Base-by-base conservation (phyloP, 140 eudicot genomes). In the Erigeron philadelphicus region DNA sequence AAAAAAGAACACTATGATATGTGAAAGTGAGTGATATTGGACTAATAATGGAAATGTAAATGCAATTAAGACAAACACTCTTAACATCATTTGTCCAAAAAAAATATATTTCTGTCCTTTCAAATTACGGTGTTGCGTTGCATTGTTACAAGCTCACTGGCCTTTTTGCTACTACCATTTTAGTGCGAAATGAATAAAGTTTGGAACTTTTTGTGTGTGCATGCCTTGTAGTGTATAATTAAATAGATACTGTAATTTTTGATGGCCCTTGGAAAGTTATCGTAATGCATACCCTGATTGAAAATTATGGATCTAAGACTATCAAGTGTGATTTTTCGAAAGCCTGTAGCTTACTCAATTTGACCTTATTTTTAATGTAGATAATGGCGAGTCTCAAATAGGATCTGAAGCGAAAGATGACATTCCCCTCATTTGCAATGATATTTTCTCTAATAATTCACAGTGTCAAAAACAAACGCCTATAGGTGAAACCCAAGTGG, bases 401-500 rank as follows among this genome's bases (percentile, higher is more conserved):
- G 25, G 21, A 61, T 40, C 66, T 17, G 9, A 31, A 8, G 40
- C 7, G 6, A 61, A 61, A n/a, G 11, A 61, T 61, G 48, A 61
- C 8, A 46, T 61, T 61, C 47, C 46, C 23, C 40, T 61, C 23
- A 21, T 45, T 59, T 69, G 53, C 61, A 50, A 53, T 48, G 47
- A 64, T 68, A 45, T 9, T 55, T 50, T 43, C 40, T 11, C 64
- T 31, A 74, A 74, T 23, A 68, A 75, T 40, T 66, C 42, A 15
- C 11, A 64, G 55, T 66, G 41, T 73, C 64, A 66, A 75, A 62
- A 66, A 70, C 72, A 80, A 53, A 17, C 52, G 2, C 17, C 56
- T 42, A 25, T 13, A 18, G 75, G 56, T 71, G 77, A 60, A 79
- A 65, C 49, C 43, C 72, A 63, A 68, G 72, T 62, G 25, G 42